Base-by-base conservation (phyloP, 164 flowering plant genomes). In the Cinnamomum micranthum region DNA sequence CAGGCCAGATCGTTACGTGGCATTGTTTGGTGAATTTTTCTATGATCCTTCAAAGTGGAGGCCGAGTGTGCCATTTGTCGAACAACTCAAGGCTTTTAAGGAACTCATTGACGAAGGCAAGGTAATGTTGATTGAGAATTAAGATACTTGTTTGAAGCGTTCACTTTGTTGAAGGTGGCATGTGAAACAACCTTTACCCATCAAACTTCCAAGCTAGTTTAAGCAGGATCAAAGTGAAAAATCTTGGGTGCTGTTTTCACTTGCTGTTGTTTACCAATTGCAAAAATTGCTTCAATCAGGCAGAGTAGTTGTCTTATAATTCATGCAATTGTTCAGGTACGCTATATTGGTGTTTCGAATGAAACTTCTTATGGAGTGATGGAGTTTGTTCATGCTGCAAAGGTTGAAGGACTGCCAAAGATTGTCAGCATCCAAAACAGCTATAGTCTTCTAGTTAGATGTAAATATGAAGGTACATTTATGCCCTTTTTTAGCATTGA, bases 1-100 rank as follows among this genome's bases (percentile, higher is more conserved):
- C 89, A 93, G 97, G 99, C 99, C 99, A 80, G 97, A 93, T 74
- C 93, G 97, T 27, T 91, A 93, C 84, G 99, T 93, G 58, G 35
- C 95, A 75, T 74, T 95, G 71, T 95, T 95, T 86, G 97, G 99
- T 65, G 92, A 88, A 75, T 87, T 76, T 78, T 72, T 74, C 2
- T 95, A 90, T 84, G 92, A 91, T 78, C 74, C 81, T 79, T 86
- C 90, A 75, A 93, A 88, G 81, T 93, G 97, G 97, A 90, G 97
- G 76, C 82, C 85, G 14, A 89, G 99, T 68, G 88, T 95, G 72
- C 92, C 97, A 75, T 85, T 95, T 78, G 86, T 80, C 31, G 99
- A 95, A 78, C 99, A 95, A 79, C 92, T 95, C 77, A 82, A 77
- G 79, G 93, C 91, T 50, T 89, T 93, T 70, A 88, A 93, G 77